Base-by-base conservation (phyloP, 75 land plant genomes). In the Sequoiadendron giganteum region DNA sequence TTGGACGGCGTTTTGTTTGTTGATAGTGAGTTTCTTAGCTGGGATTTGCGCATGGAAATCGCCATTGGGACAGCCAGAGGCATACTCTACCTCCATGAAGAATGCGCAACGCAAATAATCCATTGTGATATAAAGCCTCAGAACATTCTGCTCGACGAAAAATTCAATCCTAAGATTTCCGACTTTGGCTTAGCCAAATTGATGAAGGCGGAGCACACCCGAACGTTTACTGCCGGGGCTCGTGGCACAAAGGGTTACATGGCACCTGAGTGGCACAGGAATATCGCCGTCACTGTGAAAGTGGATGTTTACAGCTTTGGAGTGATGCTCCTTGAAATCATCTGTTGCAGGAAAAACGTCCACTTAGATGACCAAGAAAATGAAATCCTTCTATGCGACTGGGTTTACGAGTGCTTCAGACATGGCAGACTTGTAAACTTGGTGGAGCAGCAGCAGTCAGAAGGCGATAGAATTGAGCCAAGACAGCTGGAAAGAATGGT, bases 221-320 rank as follows among this genome's bases (percentile, higher is more conserved):
- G 86, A 10, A 89, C 88, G 5, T 58, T 58, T 16, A 91, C 90
- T 42, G 43, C 43, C 0, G 81, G 45, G 34, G 87, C 88, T 61
- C 87, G 90, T 40, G 91, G 92, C 10, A 88, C 90, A 8, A 76
- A 61, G 87, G 93, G 95, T 38, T 94, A 94, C 47, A 87, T 94
- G 11, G 93, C 95, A 1, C 92, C 95, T 1, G 95, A 92, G 68
- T 92, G 93, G 93, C 90, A 90, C 75, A 38, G 39, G 34, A 87
- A 79, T 38, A 5, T 40, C 47, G 43, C 32, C 34, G 25, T 88
- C 19, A 83, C 89, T 15, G 89, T 32, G 39, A 88, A 88, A 45
- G 86, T 73, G 5, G 89, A 88, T 88, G 89, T 88, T 16, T 88
- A 54, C 75, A 88, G 86, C 47, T 88, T 39, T 84, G 89, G 89